phyloP scores from a whole-genome alignment of 1,139 yeast species.

The Saccharomyces pastorianus region DNA sequence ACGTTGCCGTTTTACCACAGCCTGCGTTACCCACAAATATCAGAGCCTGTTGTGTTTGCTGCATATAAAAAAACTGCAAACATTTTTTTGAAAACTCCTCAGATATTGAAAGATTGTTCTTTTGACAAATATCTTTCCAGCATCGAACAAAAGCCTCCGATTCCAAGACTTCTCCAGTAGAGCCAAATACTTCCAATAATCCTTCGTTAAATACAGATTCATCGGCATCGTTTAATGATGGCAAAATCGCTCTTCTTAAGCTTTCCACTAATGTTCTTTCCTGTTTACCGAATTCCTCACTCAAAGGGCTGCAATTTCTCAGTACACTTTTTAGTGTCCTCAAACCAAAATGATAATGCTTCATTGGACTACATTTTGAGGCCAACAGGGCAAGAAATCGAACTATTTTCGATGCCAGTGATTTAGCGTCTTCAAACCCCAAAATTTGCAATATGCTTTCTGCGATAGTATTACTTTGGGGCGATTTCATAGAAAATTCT shows the following conservation, averaged over 20 bases:
- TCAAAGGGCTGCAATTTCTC: background rate
- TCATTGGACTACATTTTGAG: slow-evolving; percentile 41
- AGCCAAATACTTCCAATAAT: background rate
- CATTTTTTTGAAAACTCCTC: slow-evolving; percentile 49
- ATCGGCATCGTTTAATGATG: background rate
- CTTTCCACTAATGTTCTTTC: background rate
- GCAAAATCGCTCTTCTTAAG: background rate
- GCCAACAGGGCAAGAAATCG: slow-evolving; percentile 46
- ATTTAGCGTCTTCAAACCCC: slow-evolving; percentile 50
- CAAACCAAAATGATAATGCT: slow-evolving; percentile 89
- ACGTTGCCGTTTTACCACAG: slow-evolving; percentile 58
- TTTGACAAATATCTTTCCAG: background rate
- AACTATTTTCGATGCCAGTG: slow-evolving; percentile 45
- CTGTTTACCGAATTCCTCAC: background rate
- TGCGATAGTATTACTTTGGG: slow-evolving; percentile 64
- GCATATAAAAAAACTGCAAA: slow-evolving; percentile 55
- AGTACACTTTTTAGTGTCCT: background rate
- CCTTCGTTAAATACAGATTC: background rate
- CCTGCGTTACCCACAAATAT: slow-evolving; percentile 78
- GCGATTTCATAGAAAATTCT: slow-evolving; percentile 63
- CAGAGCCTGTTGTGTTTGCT: slow-evolving; percentile 65
- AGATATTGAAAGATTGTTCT: slow-evolving; percentile 15
- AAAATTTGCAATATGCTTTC: slow-evolving; percentile 67
- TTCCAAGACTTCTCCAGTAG: background rate
- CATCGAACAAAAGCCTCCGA: background rate